phyloP scores from a whole-genome alignment of 2,329 filamentous ascomycete genomes.

The Colletotrichum godetiae region DNA sequence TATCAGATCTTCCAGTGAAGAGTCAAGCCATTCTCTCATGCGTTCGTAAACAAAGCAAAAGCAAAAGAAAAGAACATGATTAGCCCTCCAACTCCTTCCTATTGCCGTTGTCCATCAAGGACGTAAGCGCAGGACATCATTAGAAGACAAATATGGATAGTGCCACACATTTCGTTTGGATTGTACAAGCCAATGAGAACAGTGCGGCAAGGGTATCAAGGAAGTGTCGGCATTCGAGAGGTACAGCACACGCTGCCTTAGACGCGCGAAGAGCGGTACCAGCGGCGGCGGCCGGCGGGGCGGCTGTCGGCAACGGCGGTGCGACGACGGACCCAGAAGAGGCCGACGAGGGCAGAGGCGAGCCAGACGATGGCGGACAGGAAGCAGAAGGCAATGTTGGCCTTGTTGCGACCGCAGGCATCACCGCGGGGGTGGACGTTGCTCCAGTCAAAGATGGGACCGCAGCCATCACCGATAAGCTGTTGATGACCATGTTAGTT shows the following conservation, averaged over 20 bases:
- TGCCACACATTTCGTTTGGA: neutral
- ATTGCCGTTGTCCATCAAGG: neutral
- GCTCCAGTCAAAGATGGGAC: constrained; percentile 69
- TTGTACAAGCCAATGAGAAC: neutral
- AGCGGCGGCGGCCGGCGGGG: constrained; percentile 48
- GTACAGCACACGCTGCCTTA: constrained; percentile 42
- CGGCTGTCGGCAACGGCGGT: constrained; percentile 44
- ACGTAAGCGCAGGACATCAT: neutral
- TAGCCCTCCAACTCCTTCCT: neutral
- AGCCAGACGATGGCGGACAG: constrained; percentile 79
- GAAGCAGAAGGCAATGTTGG: constrained; percentile 78
- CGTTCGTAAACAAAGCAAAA: neutral
- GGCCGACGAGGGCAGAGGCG: constrained; percentile 67
- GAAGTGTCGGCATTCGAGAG: neutral
- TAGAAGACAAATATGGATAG: neutral
- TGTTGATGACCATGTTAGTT: constrained; percentile 34
- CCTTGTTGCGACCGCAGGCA: constrained; percentile 76
- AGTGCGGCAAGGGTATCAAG: neutral
- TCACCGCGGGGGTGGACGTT: constrained; percentile 60
- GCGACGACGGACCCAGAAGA: constrained; percentile 62
- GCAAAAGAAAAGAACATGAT: neutral
- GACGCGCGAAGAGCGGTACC: constrained; percentile 57
- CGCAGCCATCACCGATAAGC: constrained; percentile 61
- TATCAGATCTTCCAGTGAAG: constrained; percentile 5
- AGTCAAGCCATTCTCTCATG: neutral